These are phyloP conservation scores for Aspergillus sp. DNA, from an alignment of 2,329 filamentous ascomycete genomes.

Conservation along the genomic window DNA sequence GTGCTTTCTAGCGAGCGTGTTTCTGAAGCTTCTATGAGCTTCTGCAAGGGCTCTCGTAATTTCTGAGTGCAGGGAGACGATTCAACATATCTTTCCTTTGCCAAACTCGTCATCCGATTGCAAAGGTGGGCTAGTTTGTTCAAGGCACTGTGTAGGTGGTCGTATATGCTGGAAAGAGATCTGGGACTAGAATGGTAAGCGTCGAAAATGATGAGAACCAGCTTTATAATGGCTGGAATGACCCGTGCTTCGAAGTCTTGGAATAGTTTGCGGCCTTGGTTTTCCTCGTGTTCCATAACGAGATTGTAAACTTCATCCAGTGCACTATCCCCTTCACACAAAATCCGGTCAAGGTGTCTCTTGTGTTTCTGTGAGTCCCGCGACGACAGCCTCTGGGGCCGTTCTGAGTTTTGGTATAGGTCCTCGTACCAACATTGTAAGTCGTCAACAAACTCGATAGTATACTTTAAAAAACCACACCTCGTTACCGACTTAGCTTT, in stretches of 20 bases:
- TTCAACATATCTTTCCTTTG: slow-evolving; percentile 7
- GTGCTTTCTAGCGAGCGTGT: background rate
- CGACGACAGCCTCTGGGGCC: background rate
- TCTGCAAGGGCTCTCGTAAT: slow-evolving; percentile 11
- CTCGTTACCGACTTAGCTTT: background rate
- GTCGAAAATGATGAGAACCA: slow-evolving; percentile 21
- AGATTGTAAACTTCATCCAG: slow-evolving; percentile 16
- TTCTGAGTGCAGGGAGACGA: slow-evolving; percentile 2
- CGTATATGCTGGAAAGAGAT: slow-evolving; percentile 15
- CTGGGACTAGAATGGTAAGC: slow-evolving; percentile 16
- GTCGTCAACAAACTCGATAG: slow-evolving; percentile 1
- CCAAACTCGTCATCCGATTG: slow-evolving; percentile 15
- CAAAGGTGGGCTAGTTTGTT: slow-evolving; percentile 16
- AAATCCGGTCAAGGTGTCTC: slow-evolving; percentile 13
- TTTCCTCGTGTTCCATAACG: background rate
- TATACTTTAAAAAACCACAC: slow-evolving; percentile 8
- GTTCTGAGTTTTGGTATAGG: background rate
- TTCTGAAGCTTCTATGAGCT: slow-evolving; percentile 14
- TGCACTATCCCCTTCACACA: slow-evolving; percentile 7
- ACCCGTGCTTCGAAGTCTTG: slow-evolving; percentile 20
- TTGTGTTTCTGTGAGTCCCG: background rate
- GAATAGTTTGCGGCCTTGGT: slow-evolving; percentile 14
- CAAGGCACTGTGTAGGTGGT: slow-evolving; percentile 19
- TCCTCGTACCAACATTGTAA: slow-evolving; percentile 5
- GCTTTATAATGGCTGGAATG: slow-evolving; percentile 17